Base-by-base conservation (phyloP, 768 basidiomycete species). In the Lentinula guzmanii region DNA sequence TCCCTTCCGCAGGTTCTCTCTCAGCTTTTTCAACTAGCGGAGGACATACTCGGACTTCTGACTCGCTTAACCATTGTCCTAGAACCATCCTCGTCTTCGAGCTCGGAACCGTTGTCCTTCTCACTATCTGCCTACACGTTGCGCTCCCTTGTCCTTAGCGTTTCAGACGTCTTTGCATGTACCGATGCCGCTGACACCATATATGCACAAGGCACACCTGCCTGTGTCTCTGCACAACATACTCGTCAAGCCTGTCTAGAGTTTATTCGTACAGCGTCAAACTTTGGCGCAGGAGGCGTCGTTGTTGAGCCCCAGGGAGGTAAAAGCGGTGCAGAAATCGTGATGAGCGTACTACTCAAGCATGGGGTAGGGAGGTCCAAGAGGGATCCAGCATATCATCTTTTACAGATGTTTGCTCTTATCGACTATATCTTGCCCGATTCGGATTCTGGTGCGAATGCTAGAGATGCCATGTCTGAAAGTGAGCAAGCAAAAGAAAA, bases 261-360 rank as follows among this genome's bases (percentile, higher is more conserved):
- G 43, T 66, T 84, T 15, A 69, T 88, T 33, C 73, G 74, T 42
- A 69, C 62, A 9, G 53, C 34, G n/a, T 37, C 53, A 8, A 71
- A 89, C 15, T 75, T 75, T 34, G 72, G 66, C 6, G 70, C 71
- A 9, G 53, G 53, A 39, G 71, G 67, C 33, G 66, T 71, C 15
- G 61, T 65, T 15, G 64, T 70, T 1, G 76, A 79, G 18, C 73
- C 75, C 1, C 70, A 72, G 21, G 42, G 41, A 46, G 37, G 35
- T 8, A 79, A 73, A 46, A 69, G 68, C 0, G 76, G 74, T 10
- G 79, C 83, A 5, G 80, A 83, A 58, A 72, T 85, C 34, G 75
- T 90, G 21, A 72, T 92, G 50, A 77, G 77, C 28, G 75, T 78
- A 0, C 73, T 92, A 37, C 72, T 92, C n/a, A 80, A 78, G 37